phyloP scores from a whole-genome alignment of 345 rosid species.

The Lenwebbia sp. region DNA sequence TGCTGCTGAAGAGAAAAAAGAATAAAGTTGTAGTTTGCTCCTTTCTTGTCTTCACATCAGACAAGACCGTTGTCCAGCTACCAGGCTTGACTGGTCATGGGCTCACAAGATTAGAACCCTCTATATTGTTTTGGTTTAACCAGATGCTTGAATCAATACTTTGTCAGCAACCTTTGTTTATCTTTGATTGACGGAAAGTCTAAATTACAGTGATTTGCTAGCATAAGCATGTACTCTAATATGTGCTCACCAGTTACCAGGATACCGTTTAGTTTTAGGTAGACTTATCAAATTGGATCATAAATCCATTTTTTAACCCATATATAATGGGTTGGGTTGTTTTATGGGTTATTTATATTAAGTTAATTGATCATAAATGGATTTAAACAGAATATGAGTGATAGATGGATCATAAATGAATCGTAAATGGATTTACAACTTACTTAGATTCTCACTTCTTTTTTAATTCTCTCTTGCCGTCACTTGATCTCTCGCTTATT shows the following conservation, averaged over 20 bases:
- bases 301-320: too few relatives aligned
- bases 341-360: too few relatives aligned
- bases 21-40: constrained; percentile 1
- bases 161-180: background rate
- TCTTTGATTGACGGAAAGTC: background rate
- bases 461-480: too few relatives aligned
- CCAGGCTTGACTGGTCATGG: background rate
- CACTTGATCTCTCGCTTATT: too few relatives aligned
- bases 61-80: background rate
- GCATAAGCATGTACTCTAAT: background rate
- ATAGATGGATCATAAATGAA: too few relatives aligned
- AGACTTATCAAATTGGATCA: too few relatives aligned
- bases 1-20: constrained; percentile 41
- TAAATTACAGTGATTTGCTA: background rate
- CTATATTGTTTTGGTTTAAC: background rate
- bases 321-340: too few relatives aligned
- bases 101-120: background rate
- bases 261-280: background rate
- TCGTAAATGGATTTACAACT: too few relatives aligned
- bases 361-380: too few relatives aligned
- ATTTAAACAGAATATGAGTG: too few relatives aligned
- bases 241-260: background rate
- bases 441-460: too few relatives aligned
- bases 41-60: background rate
- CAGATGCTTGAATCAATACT: background rate